phyloP scores from a whole-genome alignment of 805 yeast species.

The Barnettozyma sp. region DNA sequence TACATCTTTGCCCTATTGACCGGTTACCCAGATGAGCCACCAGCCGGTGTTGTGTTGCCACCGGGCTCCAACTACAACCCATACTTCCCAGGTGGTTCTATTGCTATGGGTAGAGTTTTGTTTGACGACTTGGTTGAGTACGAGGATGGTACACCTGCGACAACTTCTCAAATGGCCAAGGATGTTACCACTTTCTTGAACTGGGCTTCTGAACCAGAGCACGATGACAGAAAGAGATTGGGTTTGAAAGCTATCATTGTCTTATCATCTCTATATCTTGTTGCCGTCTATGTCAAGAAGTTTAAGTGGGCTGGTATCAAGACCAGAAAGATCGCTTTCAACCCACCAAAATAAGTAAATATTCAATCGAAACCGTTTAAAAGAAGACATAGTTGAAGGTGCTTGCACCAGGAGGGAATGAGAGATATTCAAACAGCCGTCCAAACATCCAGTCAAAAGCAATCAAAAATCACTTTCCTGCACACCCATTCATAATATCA shows the following conservation, averaged over 20 bases:
- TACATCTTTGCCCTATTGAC: constrained; percentile 92
- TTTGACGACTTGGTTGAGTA: constrained; percentile 96
- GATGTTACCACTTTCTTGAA: constrained; percentile 92
- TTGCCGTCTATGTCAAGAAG: constrained; percentile 89
- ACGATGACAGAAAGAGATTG: constrained; percentile 93
- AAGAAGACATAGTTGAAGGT: not conserved
- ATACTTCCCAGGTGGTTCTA: constrained; percentile 99
- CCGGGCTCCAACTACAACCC: constrained; percentile 98
- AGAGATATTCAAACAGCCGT: no score
- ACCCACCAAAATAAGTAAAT: constrained; percentile 73
- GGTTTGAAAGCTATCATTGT: constrained; percentile 90
- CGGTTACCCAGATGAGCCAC: constrained; percentile 98
- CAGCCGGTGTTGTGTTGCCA: constrained; percentile 92
- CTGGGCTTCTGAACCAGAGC: constrained; percentile 99
- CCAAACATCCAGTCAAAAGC: no score
- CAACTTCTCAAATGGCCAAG: constrained; percentile 99
- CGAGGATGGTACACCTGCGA: constrained; percentile 98
- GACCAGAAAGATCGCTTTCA: constrained; percentile 88
- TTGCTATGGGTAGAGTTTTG: constrained; percentile 98
- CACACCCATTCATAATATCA: constrained; percentile 1
- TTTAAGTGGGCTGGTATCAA: constrained; percentile 97
- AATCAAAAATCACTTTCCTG: no score
- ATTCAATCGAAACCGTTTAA: not conserved
- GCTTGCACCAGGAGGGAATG: no score
- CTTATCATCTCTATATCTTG: constrained; percentile 67